Evolutionary conservation across 208 protist species (phyloP), one percentile per base, ranked within the genome.

Genomic region (Leishmania arabica): DNA sequence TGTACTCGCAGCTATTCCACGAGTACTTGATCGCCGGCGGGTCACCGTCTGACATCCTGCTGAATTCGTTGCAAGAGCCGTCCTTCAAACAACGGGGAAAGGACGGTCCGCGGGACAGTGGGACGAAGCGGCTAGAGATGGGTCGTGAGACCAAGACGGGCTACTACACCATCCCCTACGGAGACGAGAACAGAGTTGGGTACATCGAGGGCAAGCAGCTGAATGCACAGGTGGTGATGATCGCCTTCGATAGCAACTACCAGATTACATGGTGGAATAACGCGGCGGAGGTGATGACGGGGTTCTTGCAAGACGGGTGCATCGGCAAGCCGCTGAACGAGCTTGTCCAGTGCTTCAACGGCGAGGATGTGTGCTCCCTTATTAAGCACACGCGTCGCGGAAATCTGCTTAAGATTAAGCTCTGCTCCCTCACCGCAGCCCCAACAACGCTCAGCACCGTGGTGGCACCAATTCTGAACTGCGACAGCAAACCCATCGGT

Each of bases 221-320:
- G 37, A 90, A 98, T 78, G 86, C 91, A 27, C 95, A 97, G 71
- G 91, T 96, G 27, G 90, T 96, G 56, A 96, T 98, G 95, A 98
- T 98, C 77, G 95, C 90, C 45, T 98, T 90, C 81, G 92, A 95
- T 78, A 84, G 90, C 80, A 86, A 93, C 42, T 97, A 88, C 76
- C 80, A 78, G 49, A 96, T 98, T 69, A 96, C 92, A 15, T 90
- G 90, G 69, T 98, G 95, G 93, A 97, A 96, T 74, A 93, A 89
- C 51, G 93, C 92, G 4, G 93, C 95, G 2, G 92, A 98, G 81
- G 89, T 89, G 81, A 89, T 96, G 88, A 98, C 95, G 21, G 95
- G 95, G 0, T 97, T 98, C 76, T 76, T 98, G 62, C 89, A 93
- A 78, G 84, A 88, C 31, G 91, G 89, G 31, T 97, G 93, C 82